Base-by-base conservation (phyloP, 371 early-diverging fungal genomes). In the Mucor piriformis region DNA sequence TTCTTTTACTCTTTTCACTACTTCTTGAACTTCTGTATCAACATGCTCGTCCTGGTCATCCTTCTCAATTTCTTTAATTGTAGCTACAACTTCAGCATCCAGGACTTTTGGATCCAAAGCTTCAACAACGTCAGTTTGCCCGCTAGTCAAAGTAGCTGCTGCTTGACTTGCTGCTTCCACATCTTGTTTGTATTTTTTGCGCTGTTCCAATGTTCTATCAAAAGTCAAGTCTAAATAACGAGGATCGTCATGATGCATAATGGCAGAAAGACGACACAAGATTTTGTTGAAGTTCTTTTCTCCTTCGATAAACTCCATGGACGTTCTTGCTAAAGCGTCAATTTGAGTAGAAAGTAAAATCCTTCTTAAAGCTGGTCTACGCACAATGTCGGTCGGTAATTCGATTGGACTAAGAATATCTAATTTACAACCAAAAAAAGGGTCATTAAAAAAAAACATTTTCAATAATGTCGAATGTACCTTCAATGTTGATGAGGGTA, bases 261-360 rank as follows among this genome's bases (percentile, higher is more conserved):
- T 74, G 23, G 79, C 67, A 32, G 76, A 67, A 8, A 82, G 64
- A 38, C 77, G 74, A 49, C 73, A 74, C n/a, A 82, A 27, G 10
- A 77, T 71, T 58, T 79, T 79, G 57, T 74, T 76, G 20, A 79
- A 78, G 27, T 74, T 73, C 64, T 74, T 79, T 59, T 82, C 83
- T 12, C 68, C 64, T 57, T 82, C 83, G 52, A 82, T 77, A 52
- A 82, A 78, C 61, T 77, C 75, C 83, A 82, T 79, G 10, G 77
- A 70, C 3, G 76, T 76, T 32, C 60, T 57, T 25, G 76, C 66
- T 6, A 82, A 59, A 7, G 66, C 65, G 37, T 76, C 76, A 20
- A 82, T 76, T 54, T 82, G 75, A 24, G 62, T 63, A 18, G 76
- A 76, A 29, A 69, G 64, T 35, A 82, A 57, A 24, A 78, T 82